Evolutionary conservation across 345 rosid species (phyloP).

Genomic region (Nephelium lappaceum): DNA sequence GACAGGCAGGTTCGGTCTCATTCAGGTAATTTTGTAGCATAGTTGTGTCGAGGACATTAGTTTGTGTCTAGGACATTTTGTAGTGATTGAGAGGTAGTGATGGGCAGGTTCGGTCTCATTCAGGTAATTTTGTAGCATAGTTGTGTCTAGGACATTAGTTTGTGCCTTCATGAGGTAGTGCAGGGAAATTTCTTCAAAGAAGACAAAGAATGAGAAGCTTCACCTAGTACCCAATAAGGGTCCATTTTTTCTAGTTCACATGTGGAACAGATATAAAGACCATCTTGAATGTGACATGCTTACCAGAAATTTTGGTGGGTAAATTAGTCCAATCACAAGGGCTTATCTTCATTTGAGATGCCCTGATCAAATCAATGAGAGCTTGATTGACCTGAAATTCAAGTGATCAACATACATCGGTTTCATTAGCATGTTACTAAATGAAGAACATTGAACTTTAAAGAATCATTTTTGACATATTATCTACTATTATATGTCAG

Average conservation of each 20-base stretch:
- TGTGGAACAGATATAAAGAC: background rate
- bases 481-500: background rate
- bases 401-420: background rate
- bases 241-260: background rate
- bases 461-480: background rate
- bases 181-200: background rate
- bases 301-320: constrained; percentile 50
- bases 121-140: background rate
- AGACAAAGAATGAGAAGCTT: background rate
- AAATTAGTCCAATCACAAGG: constrained; percentile 80
- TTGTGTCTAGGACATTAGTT: background rate
- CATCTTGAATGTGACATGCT: constrained; percentile 15
- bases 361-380: constrained; percentile 67
- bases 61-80: too few species aligned
- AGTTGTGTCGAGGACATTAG: background rate
- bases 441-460: background rate
- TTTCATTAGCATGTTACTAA: constrained; percentile 3
- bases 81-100: background rate
- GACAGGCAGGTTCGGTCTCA: background rate
- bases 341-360: constrained; percentile 55
- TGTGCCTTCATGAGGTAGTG: background rate
- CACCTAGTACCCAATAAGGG: background rate
- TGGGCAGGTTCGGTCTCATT: background rate
- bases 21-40: background rate
- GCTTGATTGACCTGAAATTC: constrained; percentile 84